phyloP scores from a whole-genome alignment of 768 basidiomycete genomes.

The Hypholoma fasciculare region DNA sequence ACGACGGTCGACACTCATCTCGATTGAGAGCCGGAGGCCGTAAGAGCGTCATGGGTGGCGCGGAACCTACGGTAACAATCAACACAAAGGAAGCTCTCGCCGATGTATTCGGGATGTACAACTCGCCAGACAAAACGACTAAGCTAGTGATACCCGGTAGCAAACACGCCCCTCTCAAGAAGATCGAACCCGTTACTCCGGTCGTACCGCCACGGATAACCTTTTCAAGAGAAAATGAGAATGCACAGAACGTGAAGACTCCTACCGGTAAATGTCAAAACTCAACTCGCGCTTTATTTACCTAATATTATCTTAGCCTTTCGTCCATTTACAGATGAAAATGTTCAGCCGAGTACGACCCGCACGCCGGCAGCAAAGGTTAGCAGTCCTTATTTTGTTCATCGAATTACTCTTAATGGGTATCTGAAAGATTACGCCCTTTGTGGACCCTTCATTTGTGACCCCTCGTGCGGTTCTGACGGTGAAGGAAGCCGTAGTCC shows the following conservation, averaged over 20 bases:
- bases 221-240: slow-evolving; percentile 36
- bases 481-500: slow-evolving; percentile 46
- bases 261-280: slow-evolving; percentile 30
- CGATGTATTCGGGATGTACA: slow-evolving; percentile 96
- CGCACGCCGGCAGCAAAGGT: slow-evolving; percentile 49
- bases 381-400: neutral
- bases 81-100: slow-evolving; percentile 95
- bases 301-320: slow-evolving; percentile 50
- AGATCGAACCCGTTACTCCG: slow-evolving; percentile 60
- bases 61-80: slow-evolving; percentile 89
- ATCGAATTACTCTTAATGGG: neutral
- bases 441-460: slow-evolving; percentile 48
- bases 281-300: slow-evolving; percentile 9
- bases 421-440: slow-evolving; percentile 50
- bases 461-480: slow-evolving; percentile 47
- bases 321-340: slow-evolving; percentile 72
- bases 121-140: slow-evolving; percentile 80
- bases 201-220: slow-evolving; percentile 34
- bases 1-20: slow-evolving; percentile 50
- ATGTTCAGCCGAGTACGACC: slow-evolving; percentile 35
- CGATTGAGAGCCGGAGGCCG: slow-evolving; percentile 39
- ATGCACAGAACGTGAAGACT: slow-evolving; percentile 39
- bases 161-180: slow-evolving; percentile 72
- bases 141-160: slow-evolving; percentile 57
- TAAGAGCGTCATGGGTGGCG: slow-evolving; percentile 45